These are phyloP conservation scores for Eurotiales sp. DNA, from an alignment of 2,329 filamentous ascomycete genomes.

Conservation along the genomic window DNA sequence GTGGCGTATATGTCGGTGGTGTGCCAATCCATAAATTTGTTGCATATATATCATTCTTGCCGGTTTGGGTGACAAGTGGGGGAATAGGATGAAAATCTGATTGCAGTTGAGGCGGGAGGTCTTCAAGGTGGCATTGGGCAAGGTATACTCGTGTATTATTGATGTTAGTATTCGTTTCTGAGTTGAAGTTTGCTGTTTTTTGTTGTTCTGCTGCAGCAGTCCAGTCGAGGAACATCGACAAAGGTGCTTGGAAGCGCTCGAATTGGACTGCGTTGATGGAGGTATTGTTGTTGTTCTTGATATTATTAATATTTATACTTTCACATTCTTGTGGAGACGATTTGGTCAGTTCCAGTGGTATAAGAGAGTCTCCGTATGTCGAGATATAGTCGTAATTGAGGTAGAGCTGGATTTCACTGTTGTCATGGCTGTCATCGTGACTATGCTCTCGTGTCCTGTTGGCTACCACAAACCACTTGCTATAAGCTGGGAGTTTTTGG, in stretches of 20 bases:
- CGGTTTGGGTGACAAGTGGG: conserved; percentile 57
- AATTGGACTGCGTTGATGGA: conserved; percentile 28
- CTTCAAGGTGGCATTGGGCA: conserved; percentile 70
- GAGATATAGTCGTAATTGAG: conserved; percentile 45
- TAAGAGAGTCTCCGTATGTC: conserved; percentile 46
- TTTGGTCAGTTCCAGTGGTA: conserved; percentile 58
- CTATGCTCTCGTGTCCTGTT: conserved; percentile 22
- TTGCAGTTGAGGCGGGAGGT: conserved; percentile 62
- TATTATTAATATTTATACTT: no score
- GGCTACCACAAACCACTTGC: conserved; percentile 57
- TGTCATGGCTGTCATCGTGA: conserved; percentile 25
- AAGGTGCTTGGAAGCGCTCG: conserved; percentile 45
- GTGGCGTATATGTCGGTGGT: conserved; percentile 81
- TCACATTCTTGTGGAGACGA: background rate
- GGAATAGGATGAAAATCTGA: conserved; percentile 64
- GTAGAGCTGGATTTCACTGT: conserved; percentile 17
- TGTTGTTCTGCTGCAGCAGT: conserved; percentile 21
- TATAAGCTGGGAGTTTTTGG: conserved; percentile 49
- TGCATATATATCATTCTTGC: conserved; percentile 80
- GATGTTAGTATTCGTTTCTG: conserved; percentile 15
- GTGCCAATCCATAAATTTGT: conserved; percentile 85
- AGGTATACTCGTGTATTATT: conserved; percentile 60
- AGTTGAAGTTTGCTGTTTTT: conserved; percentile 16
- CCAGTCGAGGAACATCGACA: conserved; percentile 63
- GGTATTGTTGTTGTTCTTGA: background rate